Percentiles rank a stretch among this genome's conserved stretches.
These are phyloP conservation scores for Solanum virginianum DNA, from an alignment of 257 asterid species.

Conservation along the genomic window DNA sequence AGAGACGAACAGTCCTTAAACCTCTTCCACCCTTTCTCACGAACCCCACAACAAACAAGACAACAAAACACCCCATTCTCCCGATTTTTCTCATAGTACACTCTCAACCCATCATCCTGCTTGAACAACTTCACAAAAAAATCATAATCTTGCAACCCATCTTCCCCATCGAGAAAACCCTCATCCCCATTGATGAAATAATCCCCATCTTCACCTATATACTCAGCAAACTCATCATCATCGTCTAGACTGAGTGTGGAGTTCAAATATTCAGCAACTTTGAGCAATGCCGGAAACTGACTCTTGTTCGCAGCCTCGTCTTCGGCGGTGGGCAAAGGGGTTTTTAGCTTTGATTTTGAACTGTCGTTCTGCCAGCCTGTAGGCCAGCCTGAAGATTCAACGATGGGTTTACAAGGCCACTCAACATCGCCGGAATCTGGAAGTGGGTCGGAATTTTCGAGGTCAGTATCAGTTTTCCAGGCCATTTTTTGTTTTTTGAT, in stretches of 20 bases:
- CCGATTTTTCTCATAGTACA: conserved; percentile 32
- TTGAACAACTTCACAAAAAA: conserved; percentile 39
- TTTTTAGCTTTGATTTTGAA: conserved; percentile 2
- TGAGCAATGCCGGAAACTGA: conserved; percentile 38
- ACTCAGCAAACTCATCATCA: conserved; percentile 17
- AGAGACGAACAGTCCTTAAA: conserved; percentile 56
- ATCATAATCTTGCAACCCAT: conserved; percentile 5
- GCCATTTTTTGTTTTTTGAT: not conserved
- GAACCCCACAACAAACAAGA: conserved; percentile 57
- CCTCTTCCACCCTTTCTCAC: conserved; percentile 40
- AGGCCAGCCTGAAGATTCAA: conserved; percentile 18
- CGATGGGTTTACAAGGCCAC: conserved; percentile 38
- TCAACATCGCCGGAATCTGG: conserved; percentile 19
- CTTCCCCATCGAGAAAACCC: not conserved
- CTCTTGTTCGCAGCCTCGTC: conserved; percentile 18
- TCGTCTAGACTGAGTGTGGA: not conserved
- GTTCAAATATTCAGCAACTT: conserved; percentile 18
- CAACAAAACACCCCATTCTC: conserved; percentile 50
- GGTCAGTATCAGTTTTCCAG: not conserved
- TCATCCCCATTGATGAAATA: conserved; percentile 29
- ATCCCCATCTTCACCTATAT: conserved; percentile 24
- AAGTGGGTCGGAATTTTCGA: not conserved
- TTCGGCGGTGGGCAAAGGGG: conserved; percentile 19
- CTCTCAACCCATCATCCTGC: conserved; percentile 40
- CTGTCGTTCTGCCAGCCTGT: conserved; percentile 16